phyloP scores from a whole-genome alignment of 208 protist species.

The Angomonas ambiguus region DNA sequence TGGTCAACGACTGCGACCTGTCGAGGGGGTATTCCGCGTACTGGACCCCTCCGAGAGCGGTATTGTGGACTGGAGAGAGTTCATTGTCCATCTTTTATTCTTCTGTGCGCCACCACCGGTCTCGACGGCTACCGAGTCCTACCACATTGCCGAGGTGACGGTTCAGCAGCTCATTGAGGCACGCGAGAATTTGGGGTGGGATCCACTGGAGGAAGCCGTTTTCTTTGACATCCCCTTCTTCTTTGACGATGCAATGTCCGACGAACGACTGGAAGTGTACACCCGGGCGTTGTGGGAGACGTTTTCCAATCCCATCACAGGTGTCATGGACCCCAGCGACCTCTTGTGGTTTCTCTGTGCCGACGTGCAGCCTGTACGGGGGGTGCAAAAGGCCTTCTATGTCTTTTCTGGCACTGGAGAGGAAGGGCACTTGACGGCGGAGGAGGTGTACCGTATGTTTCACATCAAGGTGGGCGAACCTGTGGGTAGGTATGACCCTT shows the following conservation, averaged over 20 bases:
- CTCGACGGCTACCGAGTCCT: conserved; percentile 5
- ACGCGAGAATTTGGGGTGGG: conserved; percentile 29
- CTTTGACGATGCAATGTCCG: conserved; percentile 42
- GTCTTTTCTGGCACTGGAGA: conserved; percentile 24
- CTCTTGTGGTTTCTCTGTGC: conserved; percentile 74
- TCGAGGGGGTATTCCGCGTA: conserved; percentile 46
- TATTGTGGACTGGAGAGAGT: conserved; percentile 81
- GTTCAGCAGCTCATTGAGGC: conserved; percentile 51
- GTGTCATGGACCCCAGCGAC: conserved; percentile 37
- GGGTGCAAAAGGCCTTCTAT: conserved; percentile 80
- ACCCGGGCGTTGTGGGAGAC: conserved; percentile 62
- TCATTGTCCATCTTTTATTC: conserved; percentile 79
- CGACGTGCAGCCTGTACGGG: conserved; percentile 75
- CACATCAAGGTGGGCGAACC: conserved; percentile 63
- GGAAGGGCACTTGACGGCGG: conserved; percentile 21
- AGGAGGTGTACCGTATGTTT: conserved; percentile 35
- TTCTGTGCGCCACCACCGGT: conserved; percentile 52
- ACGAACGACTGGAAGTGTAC: conserved; percentile 52
- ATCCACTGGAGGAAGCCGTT: conserved; percentile 30
- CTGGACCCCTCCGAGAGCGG: conserved; percentile 61
- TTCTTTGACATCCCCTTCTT: conserved; percentile 66
- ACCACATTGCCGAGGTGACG: conserved; percentile 45
- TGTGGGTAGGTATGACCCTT: conserved; percentile 55
- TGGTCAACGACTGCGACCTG: conserved; percentile 18
- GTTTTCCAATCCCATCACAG: conserved; percentile 34